Evolutionary conservation across 2,329 filamentous ascomycete species (phyloP).

Genomic region (Aspergillus viridinutans): DNA sequence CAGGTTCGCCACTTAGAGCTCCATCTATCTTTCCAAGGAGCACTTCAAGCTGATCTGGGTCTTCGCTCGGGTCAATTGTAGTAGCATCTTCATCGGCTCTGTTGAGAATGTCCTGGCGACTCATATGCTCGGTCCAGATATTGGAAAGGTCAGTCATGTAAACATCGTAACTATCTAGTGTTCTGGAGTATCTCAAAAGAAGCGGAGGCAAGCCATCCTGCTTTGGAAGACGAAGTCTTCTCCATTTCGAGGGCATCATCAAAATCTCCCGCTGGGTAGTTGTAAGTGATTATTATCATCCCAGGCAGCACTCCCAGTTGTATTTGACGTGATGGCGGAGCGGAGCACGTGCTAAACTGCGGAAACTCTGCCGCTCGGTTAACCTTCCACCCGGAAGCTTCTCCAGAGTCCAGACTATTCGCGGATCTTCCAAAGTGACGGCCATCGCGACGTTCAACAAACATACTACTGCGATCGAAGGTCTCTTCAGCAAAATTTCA

Average conservation of each 20-base stretch:
- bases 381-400: constrained; percentile 15
- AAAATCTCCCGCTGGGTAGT: neutral
- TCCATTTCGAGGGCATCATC: constrained; percentile 35
- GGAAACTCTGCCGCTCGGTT: constrained; percentile 23
- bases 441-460: constrained; percentile 8
- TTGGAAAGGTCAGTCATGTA: constrained; percentile 56
- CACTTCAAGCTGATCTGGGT: constrained; percentile 51
- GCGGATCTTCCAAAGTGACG: neutral
- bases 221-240: constrained; percentile 26
- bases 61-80: constrained; percentile 58
- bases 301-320: constrained; percentile 7
- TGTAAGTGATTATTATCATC: neutral
- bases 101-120: constrained; percentile 43
- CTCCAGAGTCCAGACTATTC: constrained; percentile 8
- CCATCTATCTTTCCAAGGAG: constrained; percentile 53
- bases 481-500: neutral
- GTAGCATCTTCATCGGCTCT: constrained; percentile 48
- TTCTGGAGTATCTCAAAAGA: constrained; percentile 35
- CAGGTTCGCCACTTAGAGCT: constrained; percentile 39
- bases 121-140: constrained; percentile 54
- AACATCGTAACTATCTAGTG: constrained; percentile 46
- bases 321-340: neutral
- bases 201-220: constrained; percentile 30
- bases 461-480: neutral
- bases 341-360: constrained; percentile 13